Evolutionary conservation across 2,329 filamentous ascomycete genomes (phyloP), one percentile per base, ranked within the genome.

Genomic region (Dothistroma pini): DNA sequence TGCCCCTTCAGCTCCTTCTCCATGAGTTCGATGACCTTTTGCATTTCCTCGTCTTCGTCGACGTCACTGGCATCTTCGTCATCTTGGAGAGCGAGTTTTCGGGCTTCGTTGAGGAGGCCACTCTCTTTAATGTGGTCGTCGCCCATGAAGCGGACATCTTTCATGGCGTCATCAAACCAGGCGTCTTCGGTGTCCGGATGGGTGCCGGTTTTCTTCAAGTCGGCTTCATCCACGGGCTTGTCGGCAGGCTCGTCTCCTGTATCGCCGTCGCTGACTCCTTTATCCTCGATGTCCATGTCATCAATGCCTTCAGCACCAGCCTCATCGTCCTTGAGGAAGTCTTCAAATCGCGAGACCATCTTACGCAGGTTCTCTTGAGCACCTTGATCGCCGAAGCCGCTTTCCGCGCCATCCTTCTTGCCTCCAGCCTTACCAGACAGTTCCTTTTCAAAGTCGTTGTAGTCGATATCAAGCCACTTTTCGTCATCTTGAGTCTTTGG

Each of bases 271-370:
- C 58, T 56, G 2, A 82, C 81, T 19, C 83, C 81, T 11, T 81
- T 78, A 62, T 90, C 89, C 82, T 90, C 90, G 10, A 90, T 88
- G 63, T 84, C 81, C 32, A 81, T 74, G 29, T 90, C 75, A 61
- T 91, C 86, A 0, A 88, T 90, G 0, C 92, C 93, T 52, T 96
- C 92, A 6, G 87, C 74, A 0, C 90, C 93, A 0, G 92, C 91
- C 51, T 83, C 84, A 11, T 96, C 89, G 68, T 97, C 91, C 59
- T 96, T 90, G 51, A 99, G 76, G 69, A 99, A 97, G 12, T 89
- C 82, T 71, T 97, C 92, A 70, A 99, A 97, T n/a, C 91, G 86
- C 52, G 90, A 89, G 0, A 99, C 95, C 73, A 97, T 96, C 71
- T 93, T 93, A 57, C 89, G 87, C 22, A 99, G 79, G 72, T 96